These are phyloP conservation scores for Neotropicomus parvogracilis DNA, from an alignment of 1,284 basidiomycete species.

Conservation along the genomic window DNA sequence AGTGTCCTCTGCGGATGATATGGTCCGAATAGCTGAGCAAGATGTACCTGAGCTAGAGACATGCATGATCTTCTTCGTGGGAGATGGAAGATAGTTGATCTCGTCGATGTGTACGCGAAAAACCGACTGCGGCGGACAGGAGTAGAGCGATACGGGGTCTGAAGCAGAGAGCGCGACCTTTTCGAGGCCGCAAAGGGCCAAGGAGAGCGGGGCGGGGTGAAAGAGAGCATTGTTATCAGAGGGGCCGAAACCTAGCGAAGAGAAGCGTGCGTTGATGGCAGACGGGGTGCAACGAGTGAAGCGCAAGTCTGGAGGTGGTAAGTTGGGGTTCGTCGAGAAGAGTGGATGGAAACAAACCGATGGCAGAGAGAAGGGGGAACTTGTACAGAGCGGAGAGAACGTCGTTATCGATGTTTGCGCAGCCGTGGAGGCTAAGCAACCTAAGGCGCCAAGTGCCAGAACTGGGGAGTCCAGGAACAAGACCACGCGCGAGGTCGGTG, in stretches of 20 bases:
- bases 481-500: conserved; percentile 37
- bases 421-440: conserved; percentile 41
- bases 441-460: conserved; percentile 42
- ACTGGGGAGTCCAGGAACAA: conserved; percentile 15
- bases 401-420: conserved; percentile 36
- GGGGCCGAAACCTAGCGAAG: conserved; percentile 23
- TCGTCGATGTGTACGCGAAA: conserved; percentile 29
- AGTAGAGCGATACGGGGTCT: conserved; percentile 26
- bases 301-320: conserved; percentile 25
- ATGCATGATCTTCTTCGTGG: background rate
- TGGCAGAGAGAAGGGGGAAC: conserved; percentile 43
- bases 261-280: conserved; percentile 17
- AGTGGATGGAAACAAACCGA: conserved; percentile 37
- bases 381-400: conserved; percentile 31
- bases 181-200: conserved; percentile 30
- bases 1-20: conserved; percentile 12
- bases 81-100: conserved; percentile 7
- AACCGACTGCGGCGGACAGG: conserved; percentile 25
- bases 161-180: conserved; percentile 15
- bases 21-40: conserved; percentile 4
- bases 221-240: conserved; percentile 25
- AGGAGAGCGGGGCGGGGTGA: conserved; percentile 24
- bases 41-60: background rate
- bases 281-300: conserved; percentile 29
- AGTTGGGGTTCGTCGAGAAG: conserved; percentile 5